Base-by-base conservation (phyloP, 495 filamentous ascomycete species). In the Amphirosellinia nigrospora region DNA sequence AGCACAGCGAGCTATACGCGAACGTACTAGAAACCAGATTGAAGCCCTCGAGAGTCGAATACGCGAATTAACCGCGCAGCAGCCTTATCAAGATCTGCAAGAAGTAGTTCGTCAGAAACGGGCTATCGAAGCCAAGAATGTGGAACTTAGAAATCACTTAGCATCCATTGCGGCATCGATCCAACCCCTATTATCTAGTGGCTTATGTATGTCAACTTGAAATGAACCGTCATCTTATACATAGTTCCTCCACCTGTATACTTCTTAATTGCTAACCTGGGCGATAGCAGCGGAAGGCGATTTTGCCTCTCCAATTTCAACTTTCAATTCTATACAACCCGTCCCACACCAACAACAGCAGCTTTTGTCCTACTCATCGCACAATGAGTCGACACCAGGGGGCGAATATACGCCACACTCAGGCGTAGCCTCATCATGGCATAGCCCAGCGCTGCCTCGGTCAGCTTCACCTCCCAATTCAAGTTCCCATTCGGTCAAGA, bases 21-120 rank as follows among this genome's bases (percentile, higher is more conserved):
- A 94, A 74, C 85, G 93, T 45, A 94, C 91, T 28, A 92, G 90
- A 72, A 82, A 85, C 36, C 89, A 92, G 73, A 94, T 93, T 69
- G 91, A 94, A 58, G 83, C 79, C 21, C 82, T 93, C 67, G 79
- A 83, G 73, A 76, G 68, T 21, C 74, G 78, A 58, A 82, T 83
- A 67, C 79, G 72, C 58, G 83, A 81, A 71, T 78, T 82, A 63
- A 83, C 88, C 21, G 87, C 86, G 7, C 91, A 93, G 79, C 89
- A 93, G 75, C 92, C 93, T 0, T 93, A 92, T 72, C 87, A 90
- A 71, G 92, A 96, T 74, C 86, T 95, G 15, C 92, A 94, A 81
- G 80, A 85, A 26, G 91, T 86, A 15, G 70, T 93, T 43, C 83
- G 86, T 43, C 87, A 91, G 77, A 93, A 91, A 83, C 90, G 92